These are phyloP conservation scores for Diaporthe destruens DNA, from an alignment of 2,329 filamentous ascomycete species.

Conservation along the genomic window DNA sequence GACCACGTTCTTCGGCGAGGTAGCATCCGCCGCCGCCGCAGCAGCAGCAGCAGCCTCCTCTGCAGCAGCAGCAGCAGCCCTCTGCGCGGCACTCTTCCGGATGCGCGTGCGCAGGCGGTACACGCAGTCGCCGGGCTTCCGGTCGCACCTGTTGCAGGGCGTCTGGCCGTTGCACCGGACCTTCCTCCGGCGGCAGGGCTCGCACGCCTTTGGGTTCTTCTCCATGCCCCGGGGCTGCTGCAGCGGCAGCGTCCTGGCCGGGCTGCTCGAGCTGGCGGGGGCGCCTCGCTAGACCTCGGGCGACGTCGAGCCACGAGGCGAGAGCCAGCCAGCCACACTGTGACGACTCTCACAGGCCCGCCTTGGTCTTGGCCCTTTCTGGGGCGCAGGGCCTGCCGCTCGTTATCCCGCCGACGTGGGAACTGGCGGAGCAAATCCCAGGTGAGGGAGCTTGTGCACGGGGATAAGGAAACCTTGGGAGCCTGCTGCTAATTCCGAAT, in stretches of 20 bases:
- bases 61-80: constrained; percentile 23
- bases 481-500: constrained; percentile 21
- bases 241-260: not conserved
- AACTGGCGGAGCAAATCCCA: not conserved
- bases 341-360: not conserved
- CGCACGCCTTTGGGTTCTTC: constrained; percentile 43
- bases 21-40: not conserved
- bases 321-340: constrained; percentile 19
- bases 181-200: constrained; percentile 42
- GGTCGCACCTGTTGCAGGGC: constrained; percentile 41
- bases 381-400: not conserved
- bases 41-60: constrained; percentile 1
- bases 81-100: constrained; percentile 36
- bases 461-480: not conserved
- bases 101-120: constrained; percentile 42
- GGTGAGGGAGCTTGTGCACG: not conserved
- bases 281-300: not conserved
- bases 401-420: not conserved
- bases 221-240: constrained; percentile 26
- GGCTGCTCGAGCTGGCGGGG: too few relatives aligned
- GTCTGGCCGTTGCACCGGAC: constrained; percentile 41
- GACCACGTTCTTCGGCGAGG: not conserved
- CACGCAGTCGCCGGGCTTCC: constrained; percentile 39
- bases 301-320: not conserved
- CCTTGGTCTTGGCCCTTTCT: not conserved